Evolutionary conservation across 208 protist species (phyloP).

Genomic region (Trichomonas tenax): DNA sequence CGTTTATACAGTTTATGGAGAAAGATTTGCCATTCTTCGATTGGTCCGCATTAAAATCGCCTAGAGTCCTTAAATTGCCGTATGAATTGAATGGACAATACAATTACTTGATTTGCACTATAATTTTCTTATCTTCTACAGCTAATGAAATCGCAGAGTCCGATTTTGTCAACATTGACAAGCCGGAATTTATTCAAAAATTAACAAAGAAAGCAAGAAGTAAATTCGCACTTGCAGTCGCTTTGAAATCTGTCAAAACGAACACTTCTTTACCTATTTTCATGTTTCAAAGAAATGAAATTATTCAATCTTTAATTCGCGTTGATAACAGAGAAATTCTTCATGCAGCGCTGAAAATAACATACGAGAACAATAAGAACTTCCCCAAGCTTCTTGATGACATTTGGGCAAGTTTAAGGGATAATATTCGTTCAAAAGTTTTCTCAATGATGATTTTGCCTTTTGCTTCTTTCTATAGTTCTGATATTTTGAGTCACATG

Average conservation of each 20-base stretch:
- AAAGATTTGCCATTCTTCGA: neutral
- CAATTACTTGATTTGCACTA: neutral
- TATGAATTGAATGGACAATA: neutral
- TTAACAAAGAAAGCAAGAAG: neutral
- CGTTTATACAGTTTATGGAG: neutral
- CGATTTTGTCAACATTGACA: neutral
- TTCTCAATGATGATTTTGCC: neutral
- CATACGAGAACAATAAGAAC: neutral
- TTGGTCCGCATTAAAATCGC: neutral
- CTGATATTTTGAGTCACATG: neutral
- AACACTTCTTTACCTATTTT: neutral
- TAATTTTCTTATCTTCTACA: neutral
- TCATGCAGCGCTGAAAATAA: neutral
- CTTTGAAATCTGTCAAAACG: neutral
- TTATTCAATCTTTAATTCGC: neutral
- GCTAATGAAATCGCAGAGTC: neutral
- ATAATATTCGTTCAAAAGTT: neutral
- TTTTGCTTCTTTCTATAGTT: neutral
- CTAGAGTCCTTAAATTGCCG: neutral
- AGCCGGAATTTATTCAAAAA: neutral
- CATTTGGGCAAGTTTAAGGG: neutral
- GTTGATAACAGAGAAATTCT: neutral
- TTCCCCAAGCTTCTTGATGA: neutral
- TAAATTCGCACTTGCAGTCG: neutral
- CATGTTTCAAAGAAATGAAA: neutral